Evolutionary conservation across 2,329 filamentous ascomycete genomes (phyloP).

Genomic region (Elsinoe perseae): DNA sequence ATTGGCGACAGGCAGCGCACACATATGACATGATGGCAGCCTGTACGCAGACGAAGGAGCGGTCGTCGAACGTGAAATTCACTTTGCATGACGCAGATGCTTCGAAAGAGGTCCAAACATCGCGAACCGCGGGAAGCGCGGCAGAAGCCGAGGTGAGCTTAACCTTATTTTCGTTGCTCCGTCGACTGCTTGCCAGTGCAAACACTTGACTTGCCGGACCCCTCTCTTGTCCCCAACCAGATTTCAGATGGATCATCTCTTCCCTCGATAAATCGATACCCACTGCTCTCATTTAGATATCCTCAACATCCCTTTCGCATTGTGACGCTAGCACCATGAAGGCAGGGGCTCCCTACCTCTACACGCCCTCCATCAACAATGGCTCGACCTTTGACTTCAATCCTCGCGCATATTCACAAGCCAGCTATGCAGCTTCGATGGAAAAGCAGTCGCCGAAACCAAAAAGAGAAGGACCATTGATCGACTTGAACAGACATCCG

Average conservation of each 20-base stretch:
- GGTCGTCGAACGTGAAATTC: not conserved
- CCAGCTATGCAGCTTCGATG: constrained; percentile 59
- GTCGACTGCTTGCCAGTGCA: constrained; percentile 8
- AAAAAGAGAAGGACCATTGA: constrained; percentile 64
- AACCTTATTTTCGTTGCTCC: constrained; percentile 11
- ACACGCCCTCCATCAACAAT: constrained; percentile 47
- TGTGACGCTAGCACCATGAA: constrained; percentile 34
- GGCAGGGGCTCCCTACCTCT: constrained; percentile 63
- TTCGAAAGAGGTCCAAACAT: not conserved
- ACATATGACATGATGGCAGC: constrained; percentile 9
- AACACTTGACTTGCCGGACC: not conserved
- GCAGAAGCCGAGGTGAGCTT: constrained; percentile 4
- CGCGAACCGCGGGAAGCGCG: not conserved
- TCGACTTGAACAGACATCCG: constrained; percentile 79
- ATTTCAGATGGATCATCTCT: not conserved
- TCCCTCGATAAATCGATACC: constrained; percentile 8
- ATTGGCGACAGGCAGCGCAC: constrained; percentile 9
- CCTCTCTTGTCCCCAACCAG: not conserved
- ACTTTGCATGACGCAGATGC: not conserved
- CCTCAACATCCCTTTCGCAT: not conserved
- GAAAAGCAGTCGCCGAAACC: constrained; percentile 46
- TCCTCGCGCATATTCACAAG: constrained; percentile 75
- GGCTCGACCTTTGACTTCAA: constrained; percentile 61
- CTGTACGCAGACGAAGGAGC: too few species aligned
- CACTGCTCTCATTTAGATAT: not conserved